Percentiles rank a stretch among this genome's conserved stretches.
These are phyloP conservation scores for Diaporthe batatas DNA, from an alignment of 2,329 filamentous ascomycete genomes.

Conservation along the genomic window DNA sequence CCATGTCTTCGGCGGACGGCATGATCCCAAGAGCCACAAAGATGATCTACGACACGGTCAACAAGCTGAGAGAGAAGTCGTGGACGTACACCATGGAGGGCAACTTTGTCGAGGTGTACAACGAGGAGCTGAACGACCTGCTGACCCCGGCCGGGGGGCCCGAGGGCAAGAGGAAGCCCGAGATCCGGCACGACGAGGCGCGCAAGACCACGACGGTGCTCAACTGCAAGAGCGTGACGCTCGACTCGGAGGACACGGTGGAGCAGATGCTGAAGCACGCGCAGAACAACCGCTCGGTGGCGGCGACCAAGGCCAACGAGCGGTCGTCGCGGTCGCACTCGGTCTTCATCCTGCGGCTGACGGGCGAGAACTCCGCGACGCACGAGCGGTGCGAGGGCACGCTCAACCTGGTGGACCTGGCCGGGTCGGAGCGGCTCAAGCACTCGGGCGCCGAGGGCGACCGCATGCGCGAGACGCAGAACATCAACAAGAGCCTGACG, in stretches of 20 bases:
- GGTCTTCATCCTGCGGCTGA: constrained; percentile 90
- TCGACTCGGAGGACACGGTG: constrained; percentile 85
- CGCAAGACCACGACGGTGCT: constrained; percentile 86
- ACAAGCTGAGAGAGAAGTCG: constrained; percentile 86
- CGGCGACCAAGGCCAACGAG: constrained; percentile 97
- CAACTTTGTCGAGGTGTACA: constrained; percentile 97
- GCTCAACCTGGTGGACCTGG: constrained; percentile 94
- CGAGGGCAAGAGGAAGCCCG: constrained; percentile 84
- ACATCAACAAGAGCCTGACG: constrained; percentile 95
- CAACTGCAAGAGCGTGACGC: constrained; percentile 80
- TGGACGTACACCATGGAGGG: constrained; percentile 97
- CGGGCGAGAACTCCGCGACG: constrained; percentile 78
- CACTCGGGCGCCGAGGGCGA: constrained; percentile 89
- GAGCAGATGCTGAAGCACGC: constrained; percentile 85
- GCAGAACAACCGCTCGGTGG: constrained; percentile 88
- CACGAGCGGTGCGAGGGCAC: constrained; percentile 91
- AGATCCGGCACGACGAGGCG: constrained; percentile 87
- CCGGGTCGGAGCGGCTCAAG: constrained; percentile 91
- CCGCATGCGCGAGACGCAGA: constrained; percentile 92
- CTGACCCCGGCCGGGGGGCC: constrained; percentile 74
- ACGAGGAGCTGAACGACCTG: constrained; percentile 94
- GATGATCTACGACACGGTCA: constrained; percentile 93
- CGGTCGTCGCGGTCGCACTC: constrained; percentile 94
- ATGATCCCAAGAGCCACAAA: constrained; percentile 96
- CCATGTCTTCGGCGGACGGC: constrained; percentile 91